phyloP scores from a whole-genome alignment of 2,329 filamentous ascomycete species.

The Leptographium wingfieldii region DNA sequence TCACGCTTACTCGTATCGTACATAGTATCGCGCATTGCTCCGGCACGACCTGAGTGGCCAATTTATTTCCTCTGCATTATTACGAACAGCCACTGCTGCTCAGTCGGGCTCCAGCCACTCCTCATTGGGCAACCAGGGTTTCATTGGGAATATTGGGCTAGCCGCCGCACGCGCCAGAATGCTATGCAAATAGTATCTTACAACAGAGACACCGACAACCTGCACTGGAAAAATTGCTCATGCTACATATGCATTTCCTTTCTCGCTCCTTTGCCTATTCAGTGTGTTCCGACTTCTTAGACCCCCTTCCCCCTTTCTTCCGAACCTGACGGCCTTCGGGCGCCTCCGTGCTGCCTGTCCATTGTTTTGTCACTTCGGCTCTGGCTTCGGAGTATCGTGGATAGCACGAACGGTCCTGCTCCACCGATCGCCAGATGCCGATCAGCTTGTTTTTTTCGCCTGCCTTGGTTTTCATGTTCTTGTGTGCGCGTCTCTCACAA shows the following conservation, averaged over 20 bases:
- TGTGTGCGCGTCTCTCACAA: neutral
- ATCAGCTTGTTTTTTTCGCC: neutral
- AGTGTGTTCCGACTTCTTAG: neutral
- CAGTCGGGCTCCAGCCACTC: neutral
- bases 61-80: neutral
- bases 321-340: neutral
- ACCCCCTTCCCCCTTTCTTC: neutral
- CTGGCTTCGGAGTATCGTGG: neutral
- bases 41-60: neutral
- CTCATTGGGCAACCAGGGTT: neutral
- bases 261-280: neutral
- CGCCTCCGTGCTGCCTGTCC: neutral
- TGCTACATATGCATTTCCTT: neutral
- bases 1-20: no score
- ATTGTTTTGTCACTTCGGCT: neutral
- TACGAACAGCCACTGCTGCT: neutral
- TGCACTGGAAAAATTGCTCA: neutral
- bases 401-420: neutral
- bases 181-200: neutral
- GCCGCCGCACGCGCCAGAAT: neutral
- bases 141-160: neutral
- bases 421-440: neutral
- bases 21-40: neutral
- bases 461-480: neutral
- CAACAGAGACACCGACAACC: neutral